Evolutionary conservation across 2,329 filamentous ascomycete species (phyloP), one percentile per base, ranked within the genome.

Genomic region (Ophiostoma perfectum): DNA sequence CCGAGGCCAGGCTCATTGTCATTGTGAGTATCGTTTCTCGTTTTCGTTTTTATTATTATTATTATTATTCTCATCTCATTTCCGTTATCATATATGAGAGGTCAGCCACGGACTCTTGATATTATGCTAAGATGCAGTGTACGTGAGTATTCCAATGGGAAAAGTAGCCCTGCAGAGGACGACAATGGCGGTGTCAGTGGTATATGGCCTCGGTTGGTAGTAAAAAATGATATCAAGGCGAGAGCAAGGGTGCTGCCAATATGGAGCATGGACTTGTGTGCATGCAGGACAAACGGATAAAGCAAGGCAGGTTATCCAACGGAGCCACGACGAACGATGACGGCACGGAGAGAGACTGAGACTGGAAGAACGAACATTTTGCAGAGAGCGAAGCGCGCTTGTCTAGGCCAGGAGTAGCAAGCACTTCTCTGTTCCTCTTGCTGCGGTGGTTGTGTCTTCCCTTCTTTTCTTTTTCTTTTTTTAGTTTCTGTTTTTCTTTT

Each of bases 141-240:
- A 27, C 27, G 27, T 27, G 27, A 27, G 27, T 27, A 27, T 27
- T 27, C 27, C 27, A 27, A 2, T 27, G 27, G 27, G 27, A 27
- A 27, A 27, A 27, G 27, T 27, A 27, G 27, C 27, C 27, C 27
- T 27, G 27, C 27, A 27, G 27, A 27, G 27, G 27, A 27, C 27
- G 27, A 27, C 27, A 27, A 27, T 27, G 27, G 27, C 27, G 14
- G 47, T 18, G 47, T 49, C 7, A 49, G 47, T 5, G 47, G 8
- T 52, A 27, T 7, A 27, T 55, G 49, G 49, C 18, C 18, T 27
- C 14, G 27, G 18, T 36, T 55, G 18, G 49, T 55, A n/a, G 27
- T 55, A 55, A 27, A 45, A 55, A 55, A 18, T 9, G 49, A 55
- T 55, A 55, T 55, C 49, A 55, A 55, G 49, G 49, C 47, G 16